Evolutionary conservation across 768 basidiomycete genomes (phyloP).

Genomic region (Chalciporus piperatus): DNA sequence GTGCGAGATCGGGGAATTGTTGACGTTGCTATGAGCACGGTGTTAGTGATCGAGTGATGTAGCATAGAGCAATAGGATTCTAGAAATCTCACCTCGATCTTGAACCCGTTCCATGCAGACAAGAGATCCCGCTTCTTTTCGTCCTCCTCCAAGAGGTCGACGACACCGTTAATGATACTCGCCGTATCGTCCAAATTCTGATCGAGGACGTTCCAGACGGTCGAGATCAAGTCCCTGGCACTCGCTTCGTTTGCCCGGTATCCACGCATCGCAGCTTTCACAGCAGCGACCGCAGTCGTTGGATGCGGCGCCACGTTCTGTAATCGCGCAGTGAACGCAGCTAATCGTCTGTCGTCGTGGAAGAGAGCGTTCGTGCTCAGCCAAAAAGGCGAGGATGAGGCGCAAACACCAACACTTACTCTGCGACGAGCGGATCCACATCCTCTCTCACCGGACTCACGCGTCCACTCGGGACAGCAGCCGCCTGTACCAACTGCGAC

Average conservation of each 20-base stretch:
- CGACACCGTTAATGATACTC: constrained; percentile 65
- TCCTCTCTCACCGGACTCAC: constrained; percentile 38
- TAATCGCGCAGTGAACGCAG: constrained; percentile 62
- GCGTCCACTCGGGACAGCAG: constrained; percentile 22
- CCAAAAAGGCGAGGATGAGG: not conserved
- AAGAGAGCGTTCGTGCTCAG: not conserved
- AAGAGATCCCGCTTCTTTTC: constrained; percentile 81
- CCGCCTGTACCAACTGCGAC: constrained; percentile 10
- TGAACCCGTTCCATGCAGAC: constrained; percentile 79
- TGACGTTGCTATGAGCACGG: constrained; percentile 62
- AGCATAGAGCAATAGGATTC: constrained; percentile 17
- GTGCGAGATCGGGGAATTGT: constrained; percentile 78
- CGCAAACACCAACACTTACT: constrained; percentile 45
- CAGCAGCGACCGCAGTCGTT: constrained; percentile 53
- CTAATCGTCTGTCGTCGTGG: constrained; percentile 52
- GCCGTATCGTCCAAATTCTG: constrained; percentile 69
- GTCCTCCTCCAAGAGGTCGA: constrained; percentile 78
- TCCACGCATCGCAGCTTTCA: constrained; percentile 74
- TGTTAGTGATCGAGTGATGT: constrained; percentile 1
- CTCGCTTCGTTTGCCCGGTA: constrained; percentile 75
- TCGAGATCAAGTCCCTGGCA: constrained; percentile 83
- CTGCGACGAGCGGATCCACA: constrained; percentile 50
- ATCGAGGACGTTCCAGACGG: constrained; percentile 79
- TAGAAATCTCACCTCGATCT: constrained; percentile 68
- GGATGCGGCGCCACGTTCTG: constrained; percentile 57